These are phyloP conservation scores for Nissolia schottii DNA, from an alignment of 306 rosid genomes.

Conservation along the genomic window DNA sequence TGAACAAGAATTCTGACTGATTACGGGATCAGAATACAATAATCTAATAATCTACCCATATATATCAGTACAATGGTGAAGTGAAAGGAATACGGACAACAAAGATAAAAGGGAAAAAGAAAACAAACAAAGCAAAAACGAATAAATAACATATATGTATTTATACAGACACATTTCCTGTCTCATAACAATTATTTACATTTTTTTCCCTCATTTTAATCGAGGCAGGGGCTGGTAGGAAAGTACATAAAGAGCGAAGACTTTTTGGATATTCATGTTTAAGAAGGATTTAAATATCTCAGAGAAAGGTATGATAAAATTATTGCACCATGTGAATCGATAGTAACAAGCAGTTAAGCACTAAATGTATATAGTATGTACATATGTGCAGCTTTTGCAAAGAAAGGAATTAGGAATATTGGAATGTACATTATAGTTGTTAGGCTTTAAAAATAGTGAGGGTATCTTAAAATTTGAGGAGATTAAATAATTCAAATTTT, in stretches of 20 bases:
- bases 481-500: too few relatives aligned
- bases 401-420: too few relatives aligned
- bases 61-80: not conserved
- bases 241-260: conserved; percentile 30
- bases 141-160: not conserved
- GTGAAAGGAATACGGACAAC: not conserved
- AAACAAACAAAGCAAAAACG: not conserved
- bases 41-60: not conserved
- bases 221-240: not conserved
- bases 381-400: too few relatives aligned
- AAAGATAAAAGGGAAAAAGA: too few relatives aligned
- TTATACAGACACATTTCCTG: not conserved
- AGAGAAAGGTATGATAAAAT: not conserved
- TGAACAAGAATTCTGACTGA: not conserved
- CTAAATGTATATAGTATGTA: too few relatives aligned
- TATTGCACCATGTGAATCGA: conserved; percentile 26
- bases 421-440: too few relatives aligned
- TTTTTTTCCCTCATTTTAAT: not conserved
- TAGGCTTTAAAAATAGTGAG: too few relatives aligned
- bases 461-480: too few relatives aligned
- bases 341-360: too few relatives aligned
- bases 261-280: conserved; percentile 34
- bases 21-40: not conserved
- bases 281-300: conserved; percentile 16
- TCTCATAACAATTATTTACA: not conserved